Evolutionary conservation across 2,329 filamentous ascomycete genomes (phyloP), one percentile per base, ranked within the genome.

Genomic region (Atkinsonella texensis): DNA sequence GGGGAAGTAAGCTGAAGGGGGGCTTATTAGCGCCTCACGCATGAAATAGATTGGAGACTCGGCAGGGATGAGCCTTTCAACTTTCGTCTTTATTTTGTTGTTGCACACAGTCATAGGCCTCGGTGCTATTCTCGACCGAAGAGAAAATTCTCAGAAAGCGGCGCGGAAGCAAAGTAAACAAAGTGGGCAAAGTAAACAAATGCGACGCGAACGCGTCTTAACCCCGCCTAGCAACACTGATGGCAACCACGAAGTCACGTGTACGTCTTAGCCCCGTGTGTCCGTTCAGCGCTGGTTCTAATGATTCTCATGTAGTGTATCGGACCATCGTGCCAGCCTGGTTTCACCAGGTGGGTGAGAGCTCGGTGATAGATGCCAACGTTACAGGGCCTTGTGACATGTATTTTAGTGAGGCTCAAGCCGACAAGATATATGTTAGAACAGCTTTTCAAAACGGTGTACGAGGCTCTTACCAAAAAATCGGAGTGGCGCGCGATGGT

Each of bases 151-250:
- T 41, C 12, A 18, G 11, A 35, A 12, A 12, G 17, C 35, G 49
- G 20, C 49, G 49, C 49, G 45, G 49, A 44, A 31, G 5, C 39
- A 49, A 56, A 59, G 58, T 59, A 59, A 60, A 60, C 56, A 60
- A 58, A 59, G 58, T 59, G 58, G 59, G 59, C 56, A 60, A 58
- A 53, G 58, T 60, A 59, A 60, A 60, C 56, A 60, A 58, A 54
- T 45, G 41, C 17, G 31, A 15, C 18, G n/a, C 50, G 10, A 47
- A 40, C 56, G 55, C 58, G 58, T 57, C 41, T 45, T 28, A 11
- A 48, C 55, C 54, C 57, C 53, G 45, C 56, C 53, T 32, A 18
- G 55, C 55, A 56, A 58, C 56, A 42, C 39, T 35, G 31, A 32
- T 7, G n/a, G 17, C 20, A 33, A 41, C 50, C 56, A 50, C 57